Conservation (phyloP, 2,329 filamentous ascomycete species). For the Aspergillus intermedius region DNA sequence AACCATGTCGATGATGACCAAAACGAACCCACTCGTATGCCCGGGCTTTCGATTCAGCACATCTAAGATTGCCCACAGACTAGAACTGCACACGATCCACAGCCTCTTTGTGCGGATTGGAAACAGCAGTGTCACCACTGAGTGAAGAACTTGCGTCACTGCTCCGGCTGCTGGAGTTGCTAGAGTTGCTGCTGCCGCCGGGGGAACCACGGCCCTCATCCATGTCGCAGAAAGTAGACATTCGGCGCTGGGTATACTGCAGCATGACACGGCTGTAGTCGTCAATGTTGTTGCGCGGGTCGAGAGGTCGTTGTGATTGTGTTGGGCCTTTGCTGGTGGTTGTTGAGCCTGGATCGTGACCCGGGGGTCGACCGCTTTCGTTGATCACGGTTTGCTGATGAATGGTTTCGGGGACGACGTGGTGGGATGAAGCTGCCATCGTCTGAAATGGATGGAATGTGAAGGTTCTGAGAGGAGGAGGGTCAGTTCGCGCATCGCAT, state of each 20-base stretch:
- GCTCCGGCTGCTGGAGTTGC: constrained; percentile 22
- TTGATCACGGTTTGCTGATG: not conserved
- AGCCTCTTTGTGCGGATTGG: no score
- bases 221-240: constrained; percentile 26
- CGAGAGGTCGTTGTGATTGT: constrained; percentile 8
- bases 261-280: constrained; percentile 36
- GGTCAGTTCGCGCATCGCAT: no score
- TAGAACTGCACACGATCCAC: no score
- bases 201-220: constrained; percentile 13
- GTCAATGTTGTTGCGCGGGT: constrained; percentile 25
- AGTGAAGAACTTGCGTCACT: constrained; percentile 8
- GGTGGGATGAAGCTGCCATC: no score
- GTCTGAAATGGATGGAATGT: no score
- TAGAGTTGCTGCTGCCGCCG: constrained; percentile 23
- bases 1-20: no score
- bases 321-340: constrained; percentile 5
- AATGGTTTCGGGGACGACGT: no score
- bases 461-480: no score
- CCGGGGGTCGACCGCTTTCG: not conserved
- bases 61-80: no score
- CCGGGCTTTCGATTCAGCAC: no score
- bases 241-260: constrained; percentile 32
- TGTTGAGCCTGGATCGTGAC: not conserved
- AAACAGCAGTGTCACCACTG: no score
- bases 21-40: no score